Base-by-base conservation (phyloP, 495 filamentous ascomycete genomes). In the Aspergillus funiculosus region DNA sequence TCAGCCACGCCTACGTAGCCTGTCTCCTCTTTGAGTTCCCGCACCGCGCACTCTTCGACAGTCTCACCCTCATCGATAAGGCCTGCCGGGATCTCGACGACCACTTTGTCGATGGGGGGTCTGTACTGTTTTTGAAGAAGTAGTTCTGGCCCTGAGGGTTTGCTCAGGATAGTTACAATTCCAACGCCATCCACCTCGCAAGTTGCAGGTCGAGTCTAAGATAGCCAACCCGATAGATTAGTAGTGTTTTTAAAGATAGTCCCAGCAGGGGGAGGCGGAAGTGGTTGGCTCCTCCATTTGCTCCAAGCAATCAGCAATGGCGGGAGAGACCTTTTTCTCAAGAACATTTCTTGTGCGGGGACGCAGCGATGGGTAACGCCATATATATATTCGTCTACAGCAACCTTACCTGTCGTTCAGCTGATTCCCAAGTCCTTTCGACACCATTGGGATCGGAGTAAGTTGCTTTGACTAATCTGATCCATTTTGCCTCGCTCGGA, bases 11-110 rank as follows among this genome's bases (percentile, higher is more conserved):
- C 89, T 22, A 87, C 77, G 60, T 92, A 96, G 4, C 92, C 92
- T 0, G 92, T 95, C 66, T 98, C 92, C 64, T 98, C 92, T 52
- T 80, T 88, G 48, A 98, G 72, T 58, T 96, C 90, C n/a, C 90
- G 73, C 10, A 94, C 74, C 6, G 90, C 90, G 42, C 85, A 85
- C 48, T 85, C 63, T 54, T 89, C 85, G 1, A 83, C 78, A 0
- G 79, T 85, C 62, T 95, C 90, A 21, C 78, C 80, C 6, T 80
- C 82, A 64, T 96, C 90, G 10, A 95, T 78, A 6, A 96, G 66
- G 0, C 90, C 90, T 3, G 90, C 90, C 0, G 90, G 90, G 2
- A 94, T 74, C 59, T 95, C 90, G 46, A 95, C 84, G 25, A 78
- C 76, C 19, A 86, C 69, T 50, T 84, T 85, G 52, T 86, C 79